Evolutionary conservation across 2,329 filamentous ascomycete species (phyloP).

Genomic region (Claviceps arundinis): DNA sequence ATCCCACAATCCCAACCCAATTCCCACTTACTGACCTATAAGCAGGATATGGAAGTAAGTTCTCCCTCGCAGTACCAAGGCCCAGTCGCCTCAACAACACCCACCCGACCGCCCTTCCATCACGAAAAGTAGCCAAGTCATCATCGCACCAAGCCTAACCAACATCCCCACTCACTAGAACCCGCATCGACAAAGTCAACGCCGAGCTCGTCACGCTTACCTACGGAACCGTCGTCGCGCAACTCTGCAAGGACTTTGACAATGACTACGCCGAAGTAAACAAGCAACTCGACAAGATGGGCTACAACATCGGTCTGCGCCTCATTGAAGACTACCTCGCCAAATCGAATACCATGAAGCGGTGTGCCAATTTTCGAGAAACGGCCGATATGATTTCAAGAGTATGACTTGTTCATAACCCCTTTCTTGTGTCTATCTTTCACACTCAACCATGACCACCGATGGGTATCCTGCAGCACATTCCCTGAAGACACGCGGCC

Average conservation of each 20-base stretch:
- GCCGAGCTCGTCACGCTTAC: constrained; percentile 94
- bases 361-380: constrained; percentile 86
- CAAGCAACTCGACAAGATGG: constrained; percentile 97
- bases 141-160: constrained; percentile 14
- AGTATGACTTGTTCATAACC: constrained; percentile 31
- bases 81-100: not conserved
- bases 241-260: constrained; percentile 93
- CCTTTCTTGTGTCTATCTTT: not conserved
- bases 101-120: not conserved
- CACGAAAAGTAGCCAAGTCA: not conserved
- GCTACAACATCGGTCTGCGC: constrained; percentile 92
- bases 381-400: constrained; percentile 95
- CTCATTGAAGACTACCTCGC: constrained; percentile 96
- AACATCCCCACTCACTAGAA: constrained; percentile 40
- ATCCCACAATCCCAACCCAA: not conserved
- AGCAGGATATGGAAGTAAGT: constrained; percentile 85
- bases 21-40: constrained; percentile 10
- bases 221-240: constrained; percentile 93
- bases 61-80: not conserved
- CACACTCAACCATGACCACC: not conserved
- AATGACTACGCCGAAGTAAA: constrained; percentile 92
- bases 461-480: constrained; percentile 32
- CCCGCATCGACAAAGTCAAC: constrained; percentile 93
- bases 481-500: no score
- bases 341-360: constrained; percentile 78